Evolutionary conservation across 2,329 filamentous ascomycete species (phyloP), one percentile per base, ranked within the genome.

Genomic region (Graphium sp.): DNA sequence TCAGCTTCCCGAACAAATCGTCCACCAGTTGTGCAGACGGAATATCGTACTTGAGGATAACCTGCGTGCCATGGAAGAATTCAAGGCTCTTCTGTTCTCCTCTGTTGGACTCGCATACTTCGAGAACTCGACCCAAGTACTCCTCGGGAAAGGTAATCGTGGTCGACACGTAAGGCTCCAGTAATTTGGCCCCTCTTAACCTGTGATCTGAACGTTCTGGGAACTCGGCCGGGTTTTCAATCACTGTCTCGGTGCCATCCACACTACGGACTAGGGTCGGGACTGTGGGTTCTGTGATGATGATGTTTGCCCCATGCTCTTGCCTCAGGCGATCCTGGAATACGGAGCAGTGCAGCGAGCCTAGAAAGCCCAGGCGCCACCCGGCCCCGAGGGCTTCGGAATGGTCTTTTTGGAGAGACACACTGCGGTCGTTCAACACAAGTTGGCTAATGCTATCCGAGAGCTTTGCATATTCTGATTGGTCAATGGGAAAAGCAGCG

Each of bases 291-390:
- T 92, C 87, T 0, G 89, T 98, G 47, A 98, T 89, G 52, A 98
- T 94, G 46, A 98, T 84, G 43, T 74, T 89, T 3, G 81, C 79
- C 5, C 87, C 89, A 43, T 98, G 85, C 50, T 98, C 89, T 51
- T 94, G 84, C 24, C 83, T 74, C 30, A 98, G 56, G 1, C 89
- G 79, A 50, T 98, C 89, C 52, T 98, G 85, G 42, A 98, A 98
- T 5, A 98, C 89, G n/a, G 85, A 95, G 55, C 89, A 95, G 50
- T 98, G 89, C 26, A 98, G 59, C 9, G 85, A 95, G n/a, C 89
- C 89, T 4, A 98, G 56, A 45, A 98, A 98, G 0, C 89, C 89
- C 8, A 98, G 58, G 25, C 89, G 74, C 77, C 89, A 98, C 3
- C 89, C 89, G 2, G 87, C 81, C 1, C 89, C 89, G 1, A 98